A percentile compares a stretch with the other conserved stretches of the same genome.
These are phyloP conservation scores for Fusarium sp. DNA, from an alignment of 2,329 filamentous ascomycete genomes.

Conservation along the genomic window DNA sequence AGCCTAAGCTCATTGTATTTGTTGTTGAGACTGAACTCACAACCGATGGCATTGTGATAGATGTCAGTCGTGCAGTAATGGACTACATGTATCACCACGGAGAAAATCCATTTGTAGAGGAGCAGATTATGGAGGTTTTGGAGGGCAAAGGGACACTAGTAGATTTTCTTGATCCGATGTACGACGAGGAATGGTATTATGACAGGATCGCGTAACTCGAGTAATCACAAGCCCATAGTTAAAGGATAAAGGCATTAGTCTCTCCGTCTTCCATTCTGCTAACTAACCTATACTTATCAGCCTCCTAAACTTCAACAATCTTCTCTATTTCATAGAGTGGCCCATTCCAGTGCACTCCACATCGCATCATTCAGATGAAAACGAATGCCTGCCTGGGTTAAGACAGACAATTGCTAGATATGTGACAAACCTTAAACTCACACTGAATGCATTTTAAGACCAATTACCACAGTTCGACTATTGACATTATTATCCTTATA, in stretches of 20 bases:
- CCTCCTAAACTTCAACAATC: fast-evolving
- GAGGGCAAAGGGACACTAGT: background rate
- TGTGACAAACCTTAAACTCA: background rate
- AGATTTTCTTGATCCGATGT: background rate
- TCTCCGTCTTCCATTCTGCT: background rate
- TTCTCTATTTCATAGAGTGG: fast-evolving
- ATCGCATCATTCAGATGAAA: too few relatives aligned
- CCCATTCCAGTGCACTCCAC: fast-evolving
- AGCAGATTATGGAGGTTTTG: fast-evolving
- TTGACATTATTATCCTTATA: background rate
- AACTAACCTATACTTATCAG: fast-evolving
- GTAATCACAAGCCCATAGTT: fast-evolving
- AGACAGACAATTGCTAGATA: background rate
- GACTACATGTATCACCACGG: background rate
- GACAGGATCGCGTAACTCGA: fast-evolving
- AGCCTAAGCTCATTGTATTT: background rate
- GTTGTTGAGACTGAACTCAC: background rate
- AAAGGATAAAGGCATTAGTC: fast-evolving
- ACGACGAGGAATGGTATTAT: background rate
- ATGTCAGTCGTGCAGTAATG: background rate
- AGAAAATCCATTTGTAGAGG: slow-evolving; percentile 1
- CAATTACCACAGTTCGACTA: background rate
- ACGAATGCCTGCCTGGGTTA: background rate
- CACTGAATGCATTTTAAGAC: background rate
- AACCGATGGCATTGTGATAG: background rate